phyloP scores from a whole-genome alignment of 441 rosid genomes.

The Gossypium lobatum region DNA sequence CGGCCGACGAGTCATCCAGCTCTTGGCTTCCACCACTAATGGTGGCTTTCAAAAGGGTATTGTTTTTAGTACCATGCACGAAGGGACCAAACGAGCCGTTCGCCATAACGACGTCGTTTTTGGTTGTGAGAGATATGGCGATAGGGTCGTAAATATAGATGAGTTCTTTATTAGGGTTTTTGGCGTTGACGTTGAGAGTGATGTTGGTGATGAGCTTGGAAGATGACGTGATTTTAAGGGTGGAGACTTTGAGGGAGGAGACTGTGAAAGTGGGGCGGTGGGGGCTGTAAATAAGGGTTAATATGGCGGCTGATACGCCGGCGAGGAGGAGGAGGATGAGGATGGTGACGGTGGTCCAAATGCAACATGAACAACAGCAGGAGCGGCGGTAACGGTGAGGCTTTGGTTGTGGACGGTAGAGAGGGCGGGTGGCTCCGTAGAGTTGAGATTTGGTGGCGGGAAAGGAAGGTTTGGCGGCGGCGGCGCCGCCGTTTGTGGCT shows the following conservation, averaged over 20 bases:
- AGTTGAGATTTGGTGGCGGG: conserved; percentile 68
- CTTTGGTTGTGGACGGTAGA: conserved; percentile 62
- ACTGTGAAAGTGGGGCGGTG: conserved; percentile 69
- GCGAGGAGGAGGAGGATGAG: conserved; percentile 47
- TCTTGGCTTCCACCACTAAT: conserved; percentile 30
- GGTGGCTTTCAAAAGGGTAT: conserved; percentile 45
- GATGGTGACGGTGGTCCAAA: conserved; percentile 49
- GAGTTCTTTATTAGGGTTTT: conserved; percentile 73
- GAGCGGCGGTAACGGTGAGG: conserved; percentile 46
- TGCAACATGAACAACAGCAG: conserved; percentile 56
- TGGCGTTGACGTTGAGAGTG: conserved; percentile 57
- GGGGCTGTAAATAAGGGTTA: conserved; percentile 74
- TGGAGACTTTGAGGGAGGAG: conserved; percentile 45
- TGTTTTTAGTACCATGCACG: conserved; percentile 60
- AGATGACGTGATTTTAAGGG: conserved; percentile 54
- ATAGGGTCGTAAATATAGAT: conserved; percentile 45
- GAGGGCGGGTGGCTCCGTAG: conserved; percentile 64
- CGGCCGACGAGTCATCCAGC: conserved; percentile 41
- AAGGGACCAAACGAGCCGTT: conserved; percentile 46
- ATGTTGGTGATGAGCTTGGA: conserved; percentile 47
- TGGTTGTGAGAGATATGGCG: conserved; percentile 32
- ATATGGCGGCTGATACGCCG: conserved; percentile 36
- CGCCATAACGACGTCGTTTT: conserved; percentile 43
- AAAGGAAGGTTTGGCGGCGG: conserved; percentile 32
- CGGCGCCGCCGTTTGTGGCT: conserved; percentile 25